Evolutionary conservation across 768 basidiomycete species (phyloP), one percentile per base, ranked within the genome.

Genomic region (Mycena venus): DNA sequence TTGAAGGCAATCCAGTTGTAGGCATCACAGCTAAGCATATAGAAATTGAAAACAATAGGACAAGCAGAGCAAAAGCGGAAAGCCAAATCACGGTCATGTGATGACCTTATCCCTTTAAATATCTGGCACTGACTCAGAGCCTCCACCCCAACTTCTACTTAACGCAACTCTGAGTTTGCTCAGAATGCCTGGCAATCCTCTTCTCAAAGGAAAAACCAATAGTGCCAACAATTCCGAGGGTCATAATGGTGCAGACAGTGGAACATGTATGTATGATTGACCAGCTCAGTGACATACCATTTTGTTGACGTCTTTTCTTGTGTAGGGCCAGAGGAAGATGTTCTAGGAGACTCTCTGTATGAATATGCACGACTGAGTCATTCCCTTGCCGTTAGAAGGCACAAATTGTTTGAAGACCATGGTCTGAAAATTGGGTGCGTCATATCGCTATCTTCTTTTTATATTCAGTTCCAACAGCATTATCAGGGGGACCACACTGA

Each of bases 401-500:
- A 23, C n/a, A 68, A 68, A 51, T 47, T 68, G 29, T 29, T 15
- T 7, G 67, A 68, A 59, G 31, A 42, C 4, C 40, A 68, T 40
- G 56, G 42, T 15, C 42, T 68, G 10, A 47, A 42, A 9, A 68
- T 68, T 34, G 56, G 67, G 67, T 68, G 12, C 10, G 56, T 68
- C n/a, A n/a, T n/a, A 49, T 49, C 23, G 47, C 23, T n/a, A 9
- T 44, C 36, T 34, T 44, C 6, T 27, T 15, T 15, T 59, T 59
- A 27, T 3, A 34, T 27, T 59, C 14, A 34, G 1, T 51, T 58
- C 31, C 8, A 7, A 68, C 12, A 11, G 34, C n/a, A n/a, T 21
- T 53, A 21, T 36, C 64, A 78, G 77, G 29, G 38, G 42, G 58
- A 61, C 73, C 27, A 40, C 44, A n/a, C 31, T 78, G 34, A 65